A percentile compares a stretch with the other conserved stretches of the same genome.
phyloP scores from a whole-genome alignment of 108 stramenopile species.

The Discostella pseudostelligera region DNA sequence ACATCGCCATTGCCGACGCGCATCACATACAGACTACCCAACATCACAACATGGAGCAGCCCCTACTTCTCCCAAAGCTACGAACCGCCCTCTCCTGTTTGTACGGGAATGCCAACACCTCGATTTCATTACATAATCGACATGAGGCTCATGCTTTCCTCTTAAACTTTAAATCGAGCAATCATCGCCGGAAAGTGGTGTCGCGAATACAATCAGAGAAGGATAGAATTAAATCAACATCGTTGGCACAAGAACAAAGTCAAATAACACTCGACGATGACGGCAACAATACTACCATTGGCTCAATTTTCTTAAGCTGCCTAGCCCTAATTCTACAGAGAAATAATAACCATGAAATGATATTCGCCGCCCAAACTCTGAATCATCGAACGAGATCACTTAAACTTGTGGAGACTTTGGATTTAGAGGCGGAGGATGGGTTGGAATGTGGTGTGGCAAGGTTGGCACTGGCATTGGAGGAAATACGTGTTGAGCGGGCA shows the following conservation, averaged over 20 bases:
- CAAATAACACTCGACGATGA: not conserved
- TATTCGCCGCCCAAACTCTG: conserved; percentile 45
- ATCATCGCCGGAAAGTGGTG: conserved; percentile 53
- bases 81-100: conserved; percentile 58
- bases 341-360: conserved; percentile 20
- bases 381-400: conserved; percentile 31
- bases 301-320: conserved; percentile 37
- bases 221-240: conserved; percentile 10
- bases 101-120: conserved; percentile 24
- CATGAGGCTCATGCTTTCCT: conserved; percentile 69
- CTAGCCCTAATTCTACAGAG: conserved; percentile 13
- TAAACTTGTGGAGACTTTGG: conserved; percentile 35
- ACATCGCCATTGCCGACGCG: too few species aligned
- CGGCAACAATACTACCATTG: conserved; percentile 1
- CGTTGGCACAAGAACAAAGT: not conserved
- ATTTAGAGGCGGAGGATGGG: conserved; percentile 47
- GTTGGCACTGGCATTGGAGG: conserved; percentile 39
- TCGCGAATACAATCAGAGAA: conserved; percentile 27
- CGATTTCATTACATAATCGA: not conserved
- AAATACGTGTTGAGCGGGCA: conserved; percentile 3
- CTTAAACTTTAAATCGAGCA: conserved; percentile 60
- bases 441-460: conserved; percentile 30
- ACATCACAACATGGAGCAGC: not conserved
- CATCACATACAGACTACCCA: too few species aligned
- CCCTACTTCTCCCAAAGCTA: conserved; percentile 48